Base-by-base conservation (phyloP, 306 rosid species). In the Macrotyloma uniflorum region DNA sequence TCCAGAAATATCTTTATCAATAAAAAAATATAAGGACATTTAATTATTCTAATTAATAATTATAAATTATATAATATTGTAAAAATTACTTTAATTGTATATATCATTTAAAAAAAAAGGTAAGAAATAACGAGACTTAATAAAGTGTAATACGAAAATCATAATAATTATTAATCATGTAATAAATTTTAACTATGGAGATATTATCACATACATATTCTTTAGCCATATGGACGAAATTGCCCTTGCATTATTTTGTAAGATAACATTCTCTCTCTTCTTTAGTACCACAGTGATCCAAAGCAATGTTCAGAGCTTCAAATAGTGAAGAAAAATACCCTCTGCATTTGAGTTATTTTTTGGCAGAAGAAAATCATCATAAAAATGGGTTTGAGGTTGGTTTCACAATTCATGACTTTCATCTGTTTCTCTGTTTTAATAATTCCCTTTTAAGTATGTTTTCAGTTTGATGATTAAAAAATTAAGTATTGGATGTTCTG, bases 311-410 rank as follows among this genome's bases (percentile, higher is more conserved):
- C 75, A 23, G 73, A 78, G 70, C 32, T 47, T 62, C 15, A 62
- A 62, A 62, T 18, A 33, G 68, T 55, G 24, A 67, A 67, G 2
- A n/a, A n/a, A n/a, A n/a, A n/a, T n/a, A n/a, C n/a, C n/a, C n/a
- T n/a, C 73, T 35, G 57, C 70, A 45, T 54, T 58, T 28, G 24
- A 72, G 24, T 58, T 33, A 54, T 10, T 33, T 79, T 45, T 69
- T 28, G n/a, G n/a, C n/a, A n/a, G n/a, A n/a, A 55, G 51, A 62
- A 82, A 78, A 80, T 11, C 59, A 88, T 85, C 89, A 66, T 83
- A 19, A 71, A 77, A 51, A 46, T 55, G 55, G 67, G 78, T 75
- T 69, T 80, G 16, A 85, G 89, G 91, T 88, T 75, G 24, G 81
- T 53, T 70, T 43, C 72, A 18, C 20, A 51, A 46, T 76, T 53